Conservation (phyloP, 805 yeast genomes). For the Candida vaughaniae region DNA sequence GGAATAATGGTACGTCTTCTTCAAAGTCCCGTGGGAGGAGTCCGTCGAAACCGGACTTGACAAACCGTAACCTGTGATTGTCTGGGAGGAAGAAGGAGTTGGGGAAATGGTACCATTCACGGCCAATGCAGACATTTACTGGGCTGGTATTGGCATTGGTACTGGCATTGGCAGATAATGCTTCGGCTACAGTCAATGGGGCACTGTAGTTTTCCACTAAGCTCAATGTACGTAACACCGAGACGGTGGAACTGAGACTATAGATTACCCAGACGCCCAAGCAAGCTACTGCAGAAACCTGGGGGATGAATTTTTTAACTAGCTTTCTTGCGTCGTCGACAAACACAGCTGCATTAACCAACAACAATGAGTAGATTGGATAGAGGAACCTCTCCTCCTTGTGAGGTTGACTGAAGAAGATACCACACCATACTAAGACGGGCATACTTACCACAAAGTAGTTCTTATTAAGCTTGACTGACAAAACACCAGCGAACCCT, state of each 20-base stretch:
- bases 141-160: neutral
- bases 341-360: constrained; percentile 53
- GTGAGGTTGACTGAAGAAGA: constrained; percentile 79
- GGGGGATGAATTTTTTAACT: neutral
- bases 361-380: constrained; percentile 74
- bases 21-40: constrained; percentile 83
- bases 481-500: constrained; percentile 38
- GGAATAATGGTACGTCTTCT: constrained; percentile 33
- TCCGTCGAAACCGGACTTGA: constrained; percentile 79
- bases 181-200: constrained; percentile 44
- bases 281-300: neutral
- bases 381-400: constrained; percentile 91
- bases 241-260: constrained; percentile 19
- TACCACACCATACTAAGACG: constrained; percentile 59
- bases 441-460: constrained; percentile 39
- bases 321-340: neutral
- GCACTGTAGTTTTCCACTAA: constrained; percentile 68
- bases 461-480: constrained; percentile 14
- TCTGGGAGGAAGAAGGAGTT: constrained; percentile 78
- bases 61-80: constrained; percentile 62
- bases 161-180: neutral
- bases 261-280: neutral
- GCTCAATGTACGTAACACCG: constrained; percentile 54
- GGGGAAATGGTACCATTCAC: constrained; percentile 95
- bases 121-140: constrained; percentile 70